These are phyloP conservation scores for Aspergillus aculeatus DNA, from an alignment of 2,329 filamentous ascomycete genomes.

Conservation along the genomic window DNA sequence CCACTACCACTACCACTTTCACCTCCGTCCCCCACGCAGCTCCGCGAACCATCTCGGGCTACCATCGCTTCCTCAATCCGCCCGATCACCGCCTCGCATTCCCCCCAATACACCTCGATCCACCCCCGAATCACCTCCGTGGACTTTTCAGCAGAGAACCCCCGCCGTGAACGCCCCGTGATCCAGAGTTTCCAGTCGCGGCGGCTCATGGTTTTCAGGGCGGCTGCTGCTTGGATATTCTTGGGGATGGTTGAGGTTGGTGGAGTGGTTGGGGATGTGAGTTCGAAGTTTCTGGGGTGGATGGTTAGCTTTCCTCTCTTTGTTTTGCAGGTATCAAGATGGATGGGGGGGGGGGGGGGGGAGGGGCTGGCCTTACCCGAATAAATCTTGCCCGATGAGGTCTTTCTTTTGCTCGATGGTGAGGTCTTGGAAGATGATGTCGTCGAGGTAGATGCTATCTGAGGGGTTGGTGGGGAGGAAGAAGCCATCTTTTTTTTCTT, in stretches of 20 bases:
- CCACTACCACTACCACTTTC: background rate
- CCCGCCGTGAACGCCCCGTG: slow-evolving; percentile 20
- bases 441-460: slow-evolving; percentile 36
- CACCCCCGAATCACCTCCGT: slow-evolving; percentile 26
- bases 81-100: slow-evolving; percentile 22
- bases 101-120: slow-evolving; percentile 27
- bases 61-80: slow-evolving; percentile 9
- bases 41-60: background rate
- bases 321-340: too few species aligned
- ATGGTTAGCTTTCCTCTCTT: too few species aligned
- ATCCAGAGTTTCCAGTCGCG: slow-evolving; percentile 32
- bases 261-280: slow-evolving; percentile 16
- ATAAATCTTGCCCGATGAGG: slow-evolving; percentile 22
- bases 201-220: slow-evolving; percentile 30
- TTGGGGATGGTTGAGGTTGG: slow-evolving; percentile 25
- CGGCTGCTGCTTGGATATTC: slow-evolving; percentile 27
- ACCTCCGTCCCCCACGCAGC: background rate
- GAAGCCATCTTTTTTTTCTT: slow-evolving; percentile 35
- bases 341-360: too few species aligned
- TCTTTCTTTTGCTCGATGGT: slow-evolving; percentile 22
- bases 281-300: slow-evolving; percentile 30
- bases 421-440: slow-evolving; percentile 31
- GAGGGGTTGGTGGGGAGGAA: slow-evolving; percentile 33
- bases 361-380: slow-evolving; percentile 22
- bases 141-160: slow-evolving; percentile 21